These are phyloP conservation scores for Noccaea caerulescens DNA, from an alignment of 345 rosid genomes.

Conservation along the genomic window DNA sequence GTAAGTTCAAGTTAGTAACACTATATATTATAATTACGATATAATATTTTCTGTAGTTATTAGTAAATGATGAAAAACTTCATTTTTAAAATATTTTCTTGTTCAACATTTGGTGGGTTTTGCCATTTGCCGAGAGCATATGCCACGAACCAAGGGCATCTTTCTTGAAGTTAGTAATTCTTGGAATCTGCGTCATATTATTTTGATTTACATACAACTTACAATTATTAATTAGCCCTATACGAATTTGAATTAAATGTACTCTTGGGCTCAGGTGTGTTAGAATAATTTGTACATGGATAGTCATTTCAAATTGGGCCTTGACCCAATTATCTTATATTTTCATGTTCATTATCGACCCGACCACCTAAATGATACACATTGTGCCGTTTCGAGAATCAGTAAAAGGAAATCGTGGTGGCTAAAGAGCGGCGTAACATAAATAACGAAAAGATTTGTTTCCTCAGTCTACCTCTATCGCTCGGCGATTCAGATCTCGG, in stretches of 20 bases:
- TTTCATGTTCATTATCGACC: background rate
- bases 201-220: background rate
- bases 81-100: background rate
- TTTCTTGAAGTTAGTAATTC: conserved; percentile 41
- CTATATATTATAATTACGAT: too few species aligned
- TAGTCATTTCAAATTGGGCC: background rate
- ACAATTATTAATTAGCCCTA: background rate
- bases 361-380: background rate
- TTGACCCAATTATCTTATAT: background rate
- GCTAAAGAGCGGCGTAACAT: background rate
- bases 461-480: background rate
- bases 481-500: conserved; percentile 36
- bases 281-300: background rate
- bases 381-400: conserved; percentile 13
- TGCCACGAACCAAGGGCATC: conserved; percentile 44
- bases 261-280: conserved; percentile 10
- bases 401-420: conserved; percentile 20
- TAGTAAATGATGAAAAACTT: too few species aligned
- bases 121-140: conserved; percentile 23
- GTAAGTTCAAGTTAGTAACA: background rate
- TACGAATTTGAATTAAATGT: background rate
- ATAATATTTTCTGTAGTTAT: too few species aligned
- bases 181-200: conserved; percentile 13
- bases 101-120: conserved; percentile 8
- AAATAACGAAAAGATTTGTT: background rate